Evolutionary conservation across 441 rosid species (phyloP).

Genomic region (Arabidopsis hybrid): DNA sequence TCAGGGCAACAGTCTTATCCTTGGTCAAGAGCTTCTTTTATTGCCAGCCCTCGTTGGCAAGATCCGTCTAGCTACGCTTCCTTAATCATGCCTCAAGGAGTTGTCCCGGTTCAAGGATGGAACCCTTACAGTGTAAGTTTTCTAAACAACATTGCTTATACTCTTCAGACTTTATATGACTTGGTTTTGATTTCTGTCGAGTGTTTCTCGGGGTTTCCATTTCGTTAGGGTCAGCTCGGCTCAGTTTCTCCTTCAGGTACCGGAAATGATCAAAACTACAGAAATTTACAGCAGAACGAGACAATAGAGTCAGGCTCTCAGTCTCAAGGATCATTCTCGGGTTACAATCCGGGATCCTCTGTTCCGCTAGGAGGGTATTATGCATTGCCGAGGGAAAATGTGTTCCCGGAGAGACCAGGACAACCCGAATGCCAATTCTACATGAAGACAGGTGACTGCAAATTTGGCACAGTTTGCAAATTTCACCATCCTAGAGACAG

Average conservation of each 20-base stretch:
- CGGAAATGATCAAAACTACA: constrained; percentile 70
- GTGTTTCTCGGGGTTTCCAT: constrained; percentile 11
- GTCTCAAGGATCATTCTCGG: constrained; percentile 69
- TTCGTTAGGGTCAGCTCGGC: constrained; percentile 83
- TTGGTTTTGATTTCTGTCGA: not conserved
- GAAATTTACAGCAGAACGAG: constrained; percentile 67
- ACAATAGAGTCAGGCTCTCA: constrained; percentile 54
- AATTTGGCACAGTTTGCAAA: constrained; percentile 94
- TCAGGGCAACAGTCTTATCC: constrained; percentile 74
- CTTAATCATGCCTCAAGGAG: constrained; percentile 87
- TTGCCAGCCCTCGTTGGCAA: constrained; percentile 98
- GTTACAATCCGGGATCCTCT: constrained; percentile 58
- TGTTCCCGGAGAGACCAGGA: constrained; percentile 99
- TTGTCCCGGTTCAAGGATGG: constrained; percentile 96
- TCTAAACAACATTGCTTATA: constrained; percentile 11
- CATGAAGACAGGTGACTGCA: constrained; percentile 99
- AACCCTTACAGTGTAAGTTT: constrained; percentile 85
- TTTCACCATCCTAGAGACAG: constrained; percentile 99
- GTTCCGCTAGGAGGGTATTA: constrained; percentile 64
- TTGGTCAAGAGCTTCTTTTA: constrained; percentile 93
- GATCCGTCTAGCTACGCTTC: constrained; percentile 90
- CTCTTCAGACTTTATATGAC: constrained; percentile 17
- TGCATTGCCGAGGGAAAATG: constrained; percentile 83
- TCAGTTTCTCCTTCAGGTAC: constrained; percentile 88
- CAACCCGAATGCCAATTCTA: constrained; percentile 97